phyloP scores from a whole-genome alignment of 2,329 filamentous ascomycete genomes.

The Pseudocercospora eumusae region DNA sequence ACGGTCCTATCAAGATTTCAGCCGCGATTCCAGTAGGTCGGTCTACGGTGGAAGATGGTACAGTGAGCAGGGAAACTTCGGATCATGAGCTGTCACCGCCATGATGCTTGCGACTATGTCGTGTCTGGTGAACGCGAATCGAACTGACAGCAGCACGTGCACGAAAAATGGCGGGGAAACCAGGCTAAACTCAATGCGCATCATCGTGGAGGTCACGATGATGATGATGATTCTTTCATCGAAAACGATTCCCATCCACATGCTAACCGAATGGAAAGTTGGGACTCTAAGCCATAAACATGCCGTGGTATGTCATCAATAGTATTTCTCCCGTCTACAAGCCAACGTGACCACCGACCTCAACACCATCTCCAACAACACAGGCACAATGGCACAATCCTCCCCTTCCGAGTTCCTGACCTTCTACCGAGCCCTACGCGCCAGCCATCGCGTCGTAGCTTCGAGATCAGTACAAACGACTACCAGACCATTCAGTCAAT shows the following conservation, averaged over 20 bases:
- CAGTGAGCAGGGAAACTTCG: conserved; percentile 34
- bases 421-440: conserved; percentile 38
- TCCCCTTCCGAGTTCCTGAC: conserved; percentile 44
- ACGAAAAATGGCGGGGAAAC: conserved; percentile 6
- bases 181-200: conserved; percentile 1
- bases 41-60: conserved; percentile 18
- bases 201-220: neutral
- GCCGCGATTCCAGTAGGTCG: neutral
- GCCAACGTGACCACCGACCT: neutral
- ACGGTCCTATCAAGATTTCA: conserved; percentile 58
- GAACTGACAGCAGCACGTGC: neutral
- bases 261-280: neutral
- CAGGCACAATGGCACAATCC: conserved; percentile 36
- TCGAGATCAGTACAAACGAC: neutral
- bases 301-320: neutral
- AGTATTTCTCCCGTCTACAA: neutral
- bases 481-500: conserved; percentile 19
- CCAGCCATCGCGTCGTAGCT: conserved; percentile 8
- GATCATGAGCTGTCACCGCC: conserved; percentile 9
- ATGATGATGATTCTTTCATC: neutral
- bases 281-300: neutral
- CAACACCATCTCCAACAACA: neutral
- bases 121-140: neutral
- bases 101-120: conserved; percentile 5
- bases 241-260: neutral